phyloP scores from a whole-genome alignment of 495 filamentous ascomycete genomes.

The Amniculicola lignicola region DNA sequence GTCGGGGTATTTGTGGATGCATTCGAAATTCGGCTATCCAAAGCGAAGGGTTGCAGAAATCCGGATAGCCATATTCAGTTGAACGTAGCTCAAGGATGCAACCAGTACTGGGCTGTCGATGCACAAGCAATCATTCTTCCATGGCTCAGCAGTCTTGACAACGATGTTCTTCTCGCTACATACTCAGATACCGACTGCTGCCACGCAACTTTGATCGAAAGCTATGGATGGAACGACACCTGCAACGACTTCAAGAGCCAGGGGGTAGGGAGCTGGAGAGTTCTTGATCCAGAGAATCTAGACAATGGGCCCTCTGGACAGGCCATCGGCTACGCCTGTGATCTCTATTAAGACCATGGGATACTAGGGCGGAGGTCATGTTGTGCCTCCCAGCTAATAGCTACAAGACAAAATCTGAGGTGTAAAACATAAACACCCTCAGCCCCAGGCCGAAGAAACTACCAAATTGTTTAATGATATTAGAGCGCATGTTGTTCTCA shows the following conservation, averaged over 20 bases:
- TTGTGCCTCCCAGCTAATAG: too few species aligned
- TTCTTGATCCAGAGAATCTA: slow-evolving; percentile 5
- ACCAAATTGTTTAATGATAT: too few species aligned
- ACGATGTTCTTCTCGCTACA: slow-evolving; percentile 5
- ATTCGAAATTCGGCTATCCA: too few species aligned
- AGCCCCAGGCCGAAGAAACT: too few species aligned
- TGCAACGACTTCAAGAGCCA: not conserved
- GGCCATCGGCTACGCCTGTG: not conserved
- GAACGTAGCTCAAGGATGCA: slow-evolving; percentile 8
- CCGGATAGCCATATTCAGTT: not conserved
- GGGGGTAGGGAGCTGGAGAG: slow-evolving; percentile 2
- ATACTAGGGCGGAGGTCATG: too few species aligned
- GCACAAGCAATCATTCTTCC: slow-evolving; percentile 9
- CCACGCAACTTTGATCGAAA: slow-evolving; percentile 2
- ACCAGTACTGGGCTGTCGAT: not conserved
- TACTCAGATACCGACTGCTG: slow-evolving; percentile 2
- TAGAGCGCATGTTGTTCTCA: too few species aligned
- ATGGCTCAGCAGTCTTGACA: slow-evolving; percentile 4
- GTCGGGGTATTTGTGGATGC: too few species aligned
- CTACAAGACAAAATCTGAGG: too few species aligned
- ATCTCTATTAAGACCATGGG: too few species aligned
- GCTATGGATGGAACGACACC: slow-evolving; percentile 2
- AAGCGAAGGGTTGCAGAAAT: not conserved
- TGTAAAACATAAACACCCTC: too few species aligned
- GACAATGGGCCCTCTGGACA: slow-evolving; percentile 1